Evolutionary conservation across 2,329 filamentous ascomycete species (phyloP).

Genomic region (Leptosphaerulina australis): DNA sequence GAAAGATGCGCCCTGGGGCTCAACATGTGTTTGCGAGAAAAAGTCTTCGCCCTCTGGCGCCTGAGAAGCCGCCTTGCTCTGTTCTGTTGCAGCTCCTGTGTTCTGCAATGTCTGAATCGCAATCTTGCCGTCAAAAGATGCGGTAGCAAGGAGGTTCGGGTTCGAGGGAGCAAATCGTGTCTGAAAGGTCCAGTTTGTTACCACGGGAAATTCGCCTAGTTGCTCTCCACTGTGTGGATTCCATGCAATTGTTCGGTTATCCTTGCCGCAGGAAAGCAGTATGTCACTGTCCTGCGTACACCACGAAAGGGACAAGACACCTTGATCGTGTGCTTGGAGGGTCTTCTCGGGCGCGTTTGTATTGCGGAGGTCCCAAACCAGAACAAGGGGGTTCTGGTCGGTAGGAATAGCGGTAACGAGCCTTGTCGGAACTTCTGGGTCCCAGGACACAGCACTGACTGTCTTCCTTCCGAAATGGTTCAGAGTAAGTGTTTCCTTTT

Average conservation of each 20-base stretch:
- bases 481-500: conserved; percentile 93
- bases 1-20: conserved; percentile 89
- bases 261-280: conserved; percentile 91
- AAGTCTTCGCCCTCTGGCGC: conserved; percentile 91
- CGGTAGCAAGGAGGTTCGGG: conserved; percentile 88
- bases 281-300: conserved; percentile 89
- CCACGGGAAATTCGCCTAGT: conserved; percentile 92
- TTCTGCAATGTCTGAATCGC: conserved; percentile 92
- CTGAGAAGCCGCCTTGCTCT: conserved; percentile 61
- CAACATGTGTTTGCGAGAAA: conserved; percentile 89
- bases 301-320: conserved; percentile 93
- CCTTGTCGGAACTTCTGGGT: conserved; percentile 90
- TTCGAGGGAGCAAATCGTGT: conserved; percentile 94
- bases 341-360: conserved; percentile 91
- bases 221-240: conserved; percentile 89
- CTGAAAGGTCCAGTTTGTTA: conserved; percentile 99
- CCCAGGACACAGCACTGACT: conserved; percentile 96
- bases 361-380: conserved; percentile 94
- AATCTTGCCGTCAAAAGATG: conserved; percentile 97
- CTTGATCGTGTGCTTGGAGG: conserved; percentile 90
- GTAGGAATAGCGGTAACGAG: conserved; percentile 90
- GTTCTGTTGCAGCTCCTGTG: conserved; percentile 77
- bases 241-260: conserved; percentile 95
- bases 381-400: conserved; percentile 84
- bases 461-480: conserved; percentile 89